phyloP scores from a whole-genome alignment of 371 early-diverging fungal genomes.

The Syncephalastrum monosporum region DNA sequence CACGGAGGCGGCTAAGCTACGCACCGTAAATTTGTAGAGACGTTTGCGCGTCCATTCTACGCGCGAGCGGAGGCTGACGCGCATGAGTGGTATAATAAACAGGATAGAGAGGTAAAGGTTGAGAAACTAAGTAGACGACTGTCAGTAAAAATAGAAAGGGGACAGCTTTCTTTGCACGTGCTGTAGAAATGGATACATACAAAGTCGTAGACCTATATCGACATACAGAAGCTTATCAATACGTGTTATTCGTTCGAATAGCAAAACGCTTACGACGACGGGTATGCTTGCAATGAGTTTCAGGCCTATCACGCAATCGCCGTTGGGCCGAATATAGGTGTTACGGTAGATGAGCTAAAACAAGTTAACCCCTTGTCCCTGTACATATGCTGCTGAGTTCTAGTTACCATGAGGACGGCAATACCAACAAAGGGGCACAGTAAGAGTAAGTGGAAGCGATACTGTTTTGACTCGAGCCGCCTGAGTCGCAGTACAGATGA shows the following conservation, averaged over 20 bases:
- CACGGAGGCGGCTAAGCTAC: slow-evolving; percentile 49
- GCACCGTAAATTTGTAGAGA: slow-evolving; percentile 45
- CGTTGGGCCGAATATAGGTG: slow-evolving; percentile 41
- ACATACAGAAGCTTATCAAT: background rate
- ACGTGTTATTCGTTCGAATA: background rate
- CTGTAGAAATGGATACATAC: slow-evolving; percentile 21
- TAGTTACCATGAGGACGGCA: slow-evolving; percentile 42
- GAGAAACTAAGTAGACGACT: slow-evolving; percentile 24
- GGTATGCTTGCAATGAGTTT: slow-evolving; percentile 50
- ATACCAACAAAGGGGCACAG: slow-evolving; percentile 47
- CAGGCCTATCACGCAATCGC: slow-evolving; percentile 50
- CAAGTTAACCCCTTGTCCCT: too few species aligned
- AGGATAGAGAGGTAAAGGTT: slow-evolving; percentile 49
- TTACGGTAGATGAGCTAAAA: slow-evolving; percentile 34
- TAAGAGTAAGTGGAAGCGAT: slow-evolving; percentile 44
- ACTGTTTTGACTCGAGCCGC: slow-evolving; percentile 42
- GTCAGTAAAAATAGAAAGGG: too few species aligned
- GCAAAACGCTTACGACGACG: slow-evolving; percentile 30
- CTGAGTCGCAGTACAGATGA: slow-evolving; percentile 30
- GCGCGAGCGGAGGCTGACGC: slow-evolving; percentile 30
- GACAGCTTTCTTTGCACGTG: background rate
- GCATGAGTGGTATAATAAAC: slow-evolving; percentile 45
- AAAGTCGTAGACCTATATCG: slow-evolving; percentile 37
- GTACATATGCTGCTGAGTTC: background rate
- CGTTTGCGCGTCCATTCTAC: slow-evolving; percentile 43